Base-by-base conservation (phyloP, 1,284 basidiomycete species). In the Ganoderma leucocontextum region DNA sequence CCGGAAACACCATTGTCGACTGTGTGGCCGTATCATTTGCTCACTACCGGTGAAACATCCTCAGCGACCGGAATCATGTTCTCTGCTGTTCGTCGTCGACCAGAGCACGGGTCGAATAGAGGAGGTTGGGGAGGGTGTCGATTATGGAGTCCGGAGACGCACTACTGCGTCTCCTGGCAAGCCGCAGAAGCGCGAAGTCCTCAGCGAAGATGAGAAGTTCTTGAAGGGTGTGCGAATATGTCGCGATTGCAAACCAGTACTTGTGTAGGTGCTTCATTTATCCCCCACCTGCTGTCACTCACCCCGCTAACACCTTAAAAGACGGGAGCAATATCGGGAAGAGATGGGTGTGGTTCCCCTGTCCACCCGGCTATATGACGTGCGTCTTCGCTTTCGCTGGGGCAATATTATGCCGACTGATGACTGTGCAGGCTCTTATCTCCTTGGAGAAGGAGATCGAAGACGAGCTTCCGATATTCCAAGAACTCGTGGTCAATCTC, bases 1-100 rank as follows among this genome's bases (percentile, higher is more conserved):
- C 70, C 90, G 97, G 19, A 98, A 98, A 81, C 97, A 99, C 75
- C 97, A 99, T 78, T 99, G 97, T 80, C 91, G 98, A 10, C 83
- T 99, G 7, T 99, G 97, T 74, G 97, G 97, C 0, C 86, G 92
- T 52, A 94, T 99, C 58, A 91, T 99, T 3, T 99, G 97, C 77
- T 94, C 97, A 0, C 85, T 98, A 2, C 96, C 96, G 0, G 85
- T 92, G 1, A 95, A 93, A 65, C 85, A 83, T 4, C 89, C 92
- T 0, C 90, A 90, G 66, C 86, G 95, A 33, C 84, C 86, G 1
- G 84, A 86, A 55, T 84, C 87, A 13, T 97, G 95, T 75, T 95
- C 93, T 0, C 78, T 93, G 4, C 81, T 97, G 19, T 94, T 97
- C 69, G 87, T 96, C 4, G 92, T 92, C 4, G 94, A 96, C 75